Base-by-base conservation (phyloP, 768 basidiomycete genomes). In the Leucocoprinus leucothites region DNA sequence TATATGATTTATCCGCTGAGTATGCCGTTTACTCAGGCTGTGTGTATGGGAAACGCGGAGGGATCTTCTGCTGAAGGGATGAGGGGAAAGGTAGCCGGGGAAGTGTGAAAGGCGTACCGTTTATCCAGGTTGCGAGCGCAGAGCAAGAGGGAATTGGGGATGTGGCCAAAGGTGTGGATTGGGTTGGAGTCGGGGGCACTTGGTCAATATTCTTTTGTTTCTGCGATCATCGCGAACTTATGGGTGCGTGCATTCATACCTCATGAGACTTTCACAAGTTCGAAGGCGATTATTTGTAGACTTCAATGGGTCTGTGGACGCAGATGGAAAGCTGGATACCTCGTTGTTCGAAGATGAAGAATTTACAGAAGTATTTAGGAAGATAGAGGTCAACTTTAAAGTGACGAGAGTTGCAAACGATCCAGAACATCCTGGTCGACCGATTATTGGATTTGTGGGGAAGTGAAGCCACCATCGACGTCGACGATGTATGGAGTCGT, bases 131-230 rank as follows among this genome's bases (percentile, higher is more conserved):
- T 28, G 11, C 50, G 4, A n/a, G 50, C 42, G 24, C 36, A 50
- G 49, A 25, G 21, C 11, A 24, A 48, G 61, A 66, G 41, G 71
- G 67, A 48, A 56, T 61, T 13, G 41, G 42, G n/a, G 42, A 8
- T 19, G 18, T 54, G n/a, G 34, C 53, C 26, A 45, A 26, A 28
- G 46, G 36, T 41, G 53, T 24, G 13, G 84, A 86, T 64, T 85
- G 84, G 84, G 82, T 78, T 1, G 81, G 82, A 2, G 67, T 89
- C 0, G 71, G 72, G 28, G 87, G 87, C 0, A 28, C 66, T 14
- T 89, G 87, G 87, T 68, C 71, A 3, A 76, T 82, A 11, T 76
- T 80, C n/a, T 88, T 87, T 61, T 82, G 79, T 50, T 89, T 86
- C 62, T 77, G 80, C 50, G 86, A 89, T 64, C 86, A 89, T 61